Evolutionary conservation across 208 protist species (phyloP).

Genomic region (Tritrichomonas foetus): DNA sequence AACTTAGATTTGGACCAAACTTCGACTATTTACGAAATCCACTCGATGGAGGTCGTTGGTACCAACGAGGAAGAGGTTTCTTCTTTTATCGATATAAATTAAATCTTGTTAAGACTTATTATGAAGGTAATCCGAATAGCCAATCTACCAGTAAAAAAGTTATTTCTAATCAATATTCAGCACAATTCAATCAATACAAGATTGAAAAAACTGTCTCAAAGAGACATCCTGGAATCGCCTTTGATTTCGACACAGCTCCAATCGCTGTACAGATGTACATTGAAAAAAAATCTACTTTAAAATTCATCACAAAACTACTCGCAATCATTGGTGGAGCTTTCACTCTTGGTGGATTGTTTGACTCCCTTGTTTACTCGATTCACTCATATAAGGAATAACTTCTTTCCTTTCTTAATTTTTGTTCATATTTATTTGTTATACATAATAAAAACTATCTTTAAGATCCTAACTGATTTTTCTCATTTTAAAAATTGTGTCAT

Average conservation of each 20-base stretch:
- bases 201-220: constrained; percentile 1
- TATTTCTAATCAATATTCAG: constrained; percentile 67
- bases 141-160: constrained; percentile 42
- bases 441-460: no score
- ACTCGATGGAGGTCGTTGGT: constrained; percentile 49
- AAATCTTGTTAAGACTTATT: constrained; percentile 68
- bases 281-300: constrained; percentile 64
- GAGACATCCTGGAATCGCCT: constrained; percentile 65
- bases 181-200: neutral
- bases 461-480: no score
- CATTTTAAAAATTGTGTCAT: no score
- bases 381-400: no score
- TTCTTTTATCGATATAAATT: constrained; percentile 65
- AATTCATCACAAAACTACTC: constrained; percentile 79
- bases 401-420: no score
- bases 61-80: neutral
- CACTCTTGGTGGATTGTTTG: constrained; percentile 68
- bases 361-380: constrained; percentile 57
- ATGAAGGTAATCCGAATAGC: no score
- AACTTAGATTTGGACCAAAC: constrained; percentile 64
- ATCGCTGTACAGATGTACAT: constrained; percentile 72
- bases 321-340: constrained; percentile 83
- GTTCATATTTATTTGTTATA: no score
- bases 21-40: constrained; percentile 67
- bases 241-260: constrained; percentile 77